Conservation (phyloP, 1,284 basidiomycete genomes). For the Polyporus tsugae region DNA sequence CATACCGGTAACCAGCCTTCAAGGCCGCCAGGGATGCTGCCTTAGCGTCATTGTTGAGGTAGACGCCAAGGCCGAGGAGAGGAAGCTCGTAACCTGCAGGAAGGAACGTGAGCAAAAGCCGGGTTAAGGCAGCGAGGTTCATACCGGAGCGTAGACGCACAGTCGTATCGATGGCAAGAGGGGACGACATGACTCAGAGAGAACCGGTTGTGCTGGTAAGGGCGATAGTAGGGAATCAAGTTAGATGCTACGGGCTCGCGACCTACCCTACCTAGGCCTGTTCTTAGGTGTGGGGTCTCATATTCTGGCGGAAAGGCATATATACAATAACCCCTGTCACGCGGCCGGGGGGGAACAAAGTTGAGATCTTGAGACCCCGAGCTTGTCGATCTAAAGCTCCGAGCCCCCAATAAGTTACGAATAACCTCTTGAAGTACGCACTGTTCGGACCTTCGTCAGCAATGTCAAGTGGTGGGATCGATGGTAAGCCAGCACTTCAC, state of each 20-base stretch:
- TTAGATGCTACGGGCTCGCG: not conserved
- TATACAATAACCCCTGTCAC: not conserved
- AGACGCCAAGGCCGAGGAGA: constrained; percentile 83
- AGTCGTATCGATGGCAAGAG: constrained; percentile 4
- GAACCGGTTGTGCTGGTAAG: not conserved
- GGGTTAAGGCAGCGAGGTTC: not conserved
- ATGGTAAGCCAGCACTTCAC: not conserved
- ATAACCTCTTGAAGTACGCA: not conserved
- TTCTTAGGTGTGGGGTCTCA: not conserved
- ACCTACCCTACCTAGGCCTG: not conserved
- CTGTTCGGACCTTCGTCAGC: not conserved
- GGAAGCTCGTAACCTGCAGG: constrained; percentile 2
- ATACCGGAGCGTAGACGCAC: constrained; percentile 1
- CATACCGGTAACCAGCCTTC: constrained; percentile 75
- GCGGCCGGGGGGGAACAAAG: not conserved
- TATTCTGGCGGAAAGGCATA: not conserved
- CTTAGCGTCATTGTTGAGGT: constrained; percentile 69
- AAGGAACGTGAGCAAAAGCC: not conserved
- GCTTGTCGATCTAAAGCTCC: too few relatives aligned
- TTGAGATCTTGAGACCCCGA: not conserved
- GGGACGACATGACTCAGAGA: not conserved
- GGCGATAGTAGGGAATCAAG: not conserved
- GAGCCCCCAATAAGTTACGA: too few relatives aligned
- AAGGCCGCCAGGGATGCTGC: constrained; percentile 73
- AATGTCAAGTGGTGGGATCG: not conserved